Evolutionary conservation across 2,329 filamentous ascomycete genomes (phyloP).

Genomic region (Claviceps maximensis): DNA sequence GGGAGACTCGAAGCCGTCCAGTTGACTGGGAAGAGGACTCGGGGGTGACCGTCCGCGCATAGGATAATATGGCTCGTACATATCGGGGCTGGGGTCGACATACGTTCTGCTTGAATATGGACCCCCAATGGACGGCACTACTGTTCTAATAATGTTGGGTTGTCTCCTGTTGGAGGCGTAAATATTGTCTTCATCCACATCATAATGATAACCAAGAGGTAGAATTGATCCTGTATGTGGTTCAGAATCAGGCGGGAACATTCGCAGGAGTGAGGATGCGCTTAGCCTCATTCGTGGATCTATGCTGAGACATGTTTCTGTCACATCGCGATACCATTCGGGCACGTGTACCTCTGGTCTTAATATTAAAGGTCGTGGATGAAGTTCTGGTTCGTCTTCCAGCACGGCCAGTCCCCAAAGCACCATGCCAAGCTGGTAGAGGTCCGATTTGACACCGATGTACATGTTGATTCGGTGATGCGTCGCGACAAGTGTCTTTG

Average conservation of each 20-base stretch:
- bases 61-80: constrained; percentile 32
- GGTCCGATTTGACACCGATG: constrained; percentile 93
- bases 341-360: constrained; percentile 52
- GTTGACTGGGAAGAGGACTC: constrained; percentile 33
- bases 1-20: constrained; percentile 22
- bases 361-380: constrained; percentile 54
- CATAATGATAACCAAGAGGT: constrained; percentile 27
- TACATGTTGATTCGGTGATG: constrained; percentile 91
- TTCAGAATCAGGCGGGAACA: constrained; percentile 42
- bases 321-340: constrained; percentile 62
- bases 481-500: constrained; percentile 70
- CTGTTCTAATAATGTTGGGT: constrained; percentile 23
- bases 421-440: constrained; percentile 95
- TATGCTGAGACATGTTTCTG: constrained; percentile 63
- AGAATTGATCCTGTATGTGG: constrained; percentile 17
- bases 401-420: constrained; percentile 82
- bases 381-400: constrained; percentile 78
- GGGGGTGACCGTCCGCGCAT: constrained; percentile 40
- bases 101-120: constrained; percentile 26
- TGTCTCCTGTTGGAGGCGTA: constrained; percentile 21
- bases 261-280: constrained; percentile 55
- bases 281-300: constrained; percentile 60
- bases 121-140: constrained; percentile 31
- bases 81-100: constrained; percentile 20
- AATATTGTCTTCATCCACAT: constrained; percentile 25